Conservation (phyloP, 2,329 filamentous ascomycete species). For the Esteya vermicola region DNA sequence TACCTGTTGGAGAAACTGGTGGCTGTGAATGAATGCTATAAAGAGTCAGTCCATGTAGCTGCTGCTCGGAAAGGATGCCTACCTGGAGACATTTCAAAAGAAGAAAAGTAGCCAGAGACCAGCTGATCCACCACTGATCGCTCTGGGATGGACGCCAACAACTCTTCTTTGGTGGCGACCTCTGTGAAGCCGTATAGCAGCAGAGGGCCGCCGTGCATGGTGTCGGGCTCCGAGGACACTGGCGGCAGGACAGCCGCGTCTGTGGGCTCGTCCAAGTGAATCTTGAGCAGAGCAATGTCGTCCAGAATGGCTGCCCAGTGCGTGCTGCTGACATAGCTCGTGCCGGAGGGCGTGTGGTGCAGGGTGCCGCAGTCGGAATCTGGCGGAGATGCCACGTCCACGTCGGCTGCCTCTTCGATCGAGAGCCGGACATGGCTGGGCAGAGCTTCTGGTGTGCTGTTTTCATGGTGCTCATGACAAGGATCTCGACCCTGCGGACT, state of each 20-base stretch:
- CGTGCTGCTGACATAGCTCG: constrained; percentile 2
- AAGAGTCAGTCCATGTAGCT: background rate
- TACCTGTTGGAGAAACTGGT: constrained; percentile 1
- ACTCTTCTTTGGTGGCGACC: constrained; percentile 2
- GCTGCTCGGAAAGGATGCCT: background rate
- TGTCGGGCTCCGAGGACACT: too few relatives aligned
- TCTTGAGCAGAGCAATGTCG: constrained; percentile 2
- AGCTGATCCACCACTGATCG: constrained; percentile 2
- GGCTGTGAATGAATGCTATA: background rate
- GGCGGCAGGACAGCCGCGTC: background rate
- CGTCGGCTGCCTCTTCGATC: background rate
- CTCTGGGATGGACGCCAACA: background rate
- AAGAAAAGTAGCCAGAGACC: constrained; percentile 2
- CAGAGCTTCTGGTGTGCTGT: background rate
- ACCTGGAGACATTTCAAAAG: constrained; percentile 3
- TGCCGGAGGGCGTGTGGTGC: background rate
- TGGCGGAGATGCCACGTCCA: background rate
- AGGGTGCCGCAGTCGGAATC: constrained; percentile 1
- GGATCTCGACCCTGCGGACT: too few relatives aligned
- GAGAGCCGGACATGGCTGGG: background rate
- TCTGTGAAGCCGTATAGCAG: constrained; percentile 1
- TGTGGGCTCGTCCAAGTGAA: background rate
- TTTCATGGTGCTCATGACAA: background rate
- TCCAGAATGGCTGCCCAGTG: constrained; percentile 4
- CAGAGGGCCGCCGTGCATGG: background rate